A percentile compares a stretch with the other conserved stretches of the same genome.
Conservation (phyloP, 2,329 filamentous ascomycete species). For the Clonostachys chloroleuca region DNA sequence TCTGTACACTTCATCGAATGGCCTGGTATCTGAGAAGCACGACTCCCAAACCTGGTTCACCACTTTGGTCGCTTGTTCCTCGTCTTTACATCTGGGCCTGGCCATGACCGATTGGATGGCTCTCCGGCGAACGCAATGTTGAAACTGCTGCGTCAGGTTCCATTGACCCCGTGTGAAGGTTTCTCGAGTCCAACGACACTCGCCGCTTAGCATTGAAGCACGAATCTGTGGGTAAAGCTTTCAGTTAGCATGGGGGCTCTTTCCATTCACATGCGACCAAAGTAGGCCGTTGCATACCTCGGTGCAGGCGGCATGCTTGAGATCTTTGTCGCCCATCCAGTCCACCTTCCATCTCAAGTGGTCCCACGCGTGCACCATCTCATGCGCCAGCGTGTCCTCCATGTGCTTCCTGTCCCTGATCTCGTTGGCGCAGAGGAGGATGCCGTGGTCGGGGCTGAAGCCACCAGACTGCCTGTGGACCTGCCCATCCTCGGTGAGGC, state of each 20-base stretch:
- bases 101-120: slow-evolving; percentile 77
- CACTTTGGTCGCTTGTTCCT: slow-evolving; percentile 79
- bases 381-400: slow-evolving; percentile 92
- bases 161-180: slow-evolving; percentile 82
- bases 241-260: neutral
- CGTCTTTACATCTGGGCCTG: slow-evolving; percentile 76
- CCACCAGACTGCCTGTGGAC: slow-evolving; percentile 70
- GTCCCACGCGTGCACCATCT: slow-evolving; percentile 98
- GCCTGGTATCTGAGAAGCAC: slow-evolving; percentile 89
- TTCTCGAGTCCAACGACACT: slow-evolving; percentile 87
- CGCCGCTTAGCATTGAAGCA: slow-evolving; percentile 86
- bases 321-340: slow-evolving; percentile 62
- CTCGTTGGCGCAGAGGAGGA: slow-evolving; percentile 89
- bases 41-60: slow-evolving; percentile 99
- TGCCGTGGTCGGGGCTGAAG: slow-evolving; percentile 82
- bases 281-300: slow-evolving; percentile 54
- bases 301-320: slow-evolving; percentile 89
- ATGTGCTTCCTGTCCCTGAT: slow-evolving; percentile 74
- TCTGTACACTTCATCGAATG: slow-evolving; percentile 95
- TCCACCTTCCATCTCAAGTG: slow-evolving; percentile 89
- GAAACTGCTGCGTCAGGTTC: slow-evolving; percentile 87
- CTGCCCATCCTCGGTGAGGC: slow-evolving; percentile 50
- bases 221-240: slow-evolving; percentile 60
- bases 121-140: slow-evolving; percentile 81
- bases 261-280: neutral